These are phyloP conservation scores for Debaryomyces sp. DNA, from an alignment of 1,139 yeast genomes.

Conservation along the genomic window DNA sequence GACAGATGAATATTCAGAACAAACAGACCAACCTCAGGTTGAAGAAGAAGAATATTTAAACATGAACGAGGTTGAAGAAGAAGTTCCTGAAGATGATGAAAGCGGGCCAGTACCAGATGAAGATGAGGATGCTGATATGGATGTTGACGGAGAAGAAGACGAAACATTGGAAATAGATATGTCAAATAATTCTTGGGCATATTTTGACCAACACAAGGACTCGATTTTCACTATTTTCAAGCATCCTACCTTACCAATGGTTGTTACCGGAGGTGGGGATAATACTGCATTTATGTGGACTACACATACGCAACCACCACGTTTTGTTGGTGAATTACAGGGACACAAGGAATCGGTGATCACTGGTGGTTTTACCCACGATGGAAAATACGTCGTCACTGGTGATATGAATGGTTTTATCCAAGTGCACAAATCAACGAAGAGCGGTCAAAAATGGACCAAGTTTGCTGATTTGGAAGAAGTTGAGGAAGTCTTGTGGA, in stretches of 20 bases:
- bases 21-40: constrained; percentile 17
- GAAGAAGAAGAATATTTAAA: constrained; percentile 58
- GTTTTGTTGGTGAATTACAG: constrained; percentile 68
- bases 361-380: constrained; percentile 78
- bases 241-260: constrained; percentile 79
- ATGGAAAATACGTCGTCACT: constrained; percentile 79
- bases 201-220: constrained; percentile 86
- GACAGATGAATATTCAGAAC: constrained; percentile 5
- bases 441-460: constrained; percentile 84
- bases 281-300: constrained; percentile 91
- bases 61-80: constrained; percentile 63
- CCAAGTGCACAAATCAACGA: constrained; percentile 68
- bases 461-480: constrained; percentile 74
- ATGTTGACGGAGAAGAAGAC: constrained; percentile 30
- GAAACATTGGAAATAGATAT: constrained; percentile 59
- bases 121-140: constrained; percentile 32
- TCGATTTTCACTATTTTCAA: constrained; percentile 76
- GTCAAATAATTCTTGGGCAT: constrained; percentile 85
- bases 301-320: constrained; percentile 81
- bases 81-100: constrained; percentile 43
- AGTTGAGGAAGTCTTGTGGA: constrained; percentile 79
- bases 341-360: constrained; percentile 90
- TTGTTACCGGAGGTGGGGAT: constrained; percentile 90
- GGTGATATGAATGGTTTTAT: constrained; percentile 95
- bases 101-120: constrained; percentile 39